Conservation (phyloP, 371 early-diverging fungal genomes). For the Circinella minor region DNA sequence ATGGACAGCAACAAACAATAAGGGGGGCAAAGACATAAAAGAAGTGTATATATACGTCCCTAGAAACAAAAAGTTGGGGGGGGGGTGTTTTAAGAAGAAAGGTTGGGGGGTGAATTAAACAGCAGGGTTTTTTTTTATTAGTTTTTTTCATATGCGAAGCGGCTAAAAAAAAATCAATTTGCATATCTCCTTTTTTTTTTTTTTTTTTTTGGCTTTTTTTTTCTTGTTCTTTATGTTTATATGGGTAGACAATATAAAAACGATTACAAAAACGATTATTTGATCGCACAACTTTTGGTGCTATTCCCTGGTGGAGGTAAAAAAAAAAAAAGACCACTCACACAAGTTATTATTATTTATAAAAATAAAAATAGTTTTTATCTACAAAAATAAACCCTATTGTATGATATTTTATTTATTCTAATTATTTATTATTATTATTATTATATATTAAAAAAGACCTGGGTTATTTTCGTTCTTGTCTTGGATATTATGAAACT, state of each 20-base stretch:
- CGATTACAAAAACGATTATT: constrained; percentile 10
- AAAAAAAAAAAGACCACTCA: background rate
- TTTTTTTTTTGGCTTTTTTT: background rate
- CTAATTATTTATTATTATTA: background rate
- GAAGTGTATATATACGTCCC: no score
- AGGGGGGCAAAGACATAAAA: no score
- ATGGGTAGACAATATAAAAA: background rate
- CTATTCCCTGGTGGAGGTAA: constrained; percentile 47
- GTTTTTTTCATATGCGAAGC: no score
- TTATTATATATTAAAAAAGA: constrained; percentile 24
- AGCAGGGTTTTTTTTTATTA: background rate
- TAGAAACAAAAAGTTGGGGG: no score
- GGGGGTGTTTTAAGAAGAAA: no score
- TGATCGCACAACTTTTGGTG: constrained; percentile 25
- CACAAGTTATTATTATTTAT: background rate
- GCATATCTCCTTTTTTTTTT: background rate
- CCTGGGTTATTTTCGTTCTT: constrained; percentile 50
- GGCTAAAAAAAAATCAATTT: no score
- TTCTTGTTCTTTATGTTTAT: background rate
- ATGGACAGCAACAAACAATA: no score
- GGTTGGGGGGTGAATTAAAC: no score
- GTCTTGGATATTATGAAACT: constrained; percentile 41
- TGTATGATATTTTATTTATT: no score
- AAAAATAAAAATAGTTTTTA: no score
- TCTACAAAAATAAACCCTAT: no score